phyloP scores from a whole-genome alignment of 805 yeast genomes.

The Metschnikowia drakensbergensis region DNA sequence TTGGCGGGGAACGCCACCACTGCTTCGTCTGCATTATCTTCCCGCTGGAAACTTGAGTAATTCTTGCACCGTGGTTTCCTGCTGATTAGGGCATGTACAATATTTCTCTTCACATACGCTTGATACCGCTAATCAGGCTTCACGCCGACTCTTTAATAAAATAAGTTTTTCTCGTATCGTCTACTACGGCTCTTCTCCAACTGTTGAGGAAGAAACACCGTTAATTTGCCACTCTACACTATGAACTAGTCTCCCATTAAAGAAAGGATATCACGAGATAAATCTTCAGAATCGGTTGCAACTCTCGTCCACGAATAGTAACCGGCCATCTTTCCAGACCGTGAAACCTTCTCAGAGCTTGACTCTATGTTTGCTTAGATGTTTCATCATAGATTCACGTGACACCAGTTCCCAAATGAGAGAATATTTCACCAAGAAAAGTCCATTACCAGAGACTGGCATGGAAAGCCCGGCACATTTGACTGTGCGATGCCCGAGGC shows the following conservation, averaged over 20 bases:
- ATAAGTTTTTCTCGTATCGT: neutral
- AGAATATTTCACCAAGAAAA: constrained; percentile 21
- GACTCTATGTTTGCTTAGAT: constrained; percentile 82
- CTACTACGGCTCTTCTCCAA: too few relatives aligned
- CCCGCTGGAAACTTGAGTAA: constrained; percentile 43
- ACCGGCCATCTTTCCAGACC: constrained; percentile 47
- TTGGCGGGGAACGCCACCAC: constrained; percentile 43
- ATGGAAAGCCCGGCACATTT: constrained; percentile 54
- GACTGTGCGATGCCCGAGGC: constrained; percentile 52
- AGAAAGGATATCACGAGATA: neutral
- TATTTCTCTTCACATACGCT: constrained; percentile 1
- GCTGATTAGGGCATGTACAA: constrained; percentile 1
- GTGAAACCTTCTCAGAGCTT: constrained; percentile 70
- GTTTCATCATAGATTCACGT: constrained; percentile 57
- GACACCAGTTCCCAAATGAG: constrained; percentile 17
- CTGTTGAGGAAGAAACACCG: too few relatives aligned
- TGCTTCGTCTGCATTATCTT: constrained; percentile 34
- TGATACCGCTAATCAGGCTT: neutral
- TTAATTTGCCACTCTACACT: neutral
- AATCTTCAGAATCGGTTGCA: constrained; percentile 45
- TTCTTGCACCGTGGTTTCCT: neutral
- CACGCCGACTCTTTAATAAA: neutral
- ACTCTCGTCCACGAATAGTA: constrained; percentile 59
- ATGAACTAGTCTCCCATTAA: neutral
- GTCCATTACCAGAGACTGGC: constrained; percentile 10